Conservation (phyloP, 208 protist genomes). For the Entamoeba moshkovskii region DNA sequence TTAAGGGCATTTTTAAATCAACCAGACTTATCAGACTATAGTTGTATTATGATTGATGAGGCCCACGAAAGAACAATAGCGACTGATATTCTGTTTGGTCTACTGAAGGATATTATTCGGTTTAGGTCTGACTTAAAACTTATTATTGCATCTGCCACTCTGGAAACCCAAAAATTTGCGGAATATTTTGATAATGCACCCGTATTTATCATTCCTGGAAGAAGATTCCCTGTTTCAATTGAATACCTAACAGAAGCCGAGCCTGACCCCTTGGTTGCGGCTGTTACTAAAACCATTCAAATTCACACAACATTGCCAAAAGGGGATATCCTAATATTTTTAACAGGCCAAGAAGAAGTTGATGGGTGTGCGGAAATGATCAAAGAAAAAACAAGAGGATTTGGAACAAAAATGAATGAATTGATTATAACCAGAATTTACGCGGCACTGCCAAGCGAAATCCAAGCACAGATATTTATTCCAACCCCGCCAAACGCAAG, state of each 20-base stretch:
- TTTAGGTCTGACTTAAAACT: constrained; percentile 79
- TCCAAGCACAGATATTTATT: constrained; percentile 67
- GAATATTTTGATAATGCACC: constrained; percentile 75
- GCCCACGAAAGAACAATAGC: constrained; percentile 72
- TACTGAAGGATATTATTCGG: constrained; percentile 45
- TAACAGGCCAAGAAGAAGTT: constrained; percentile 76
- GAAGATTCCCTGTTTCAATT: constrained; percentile 79
- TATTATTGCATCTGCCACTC: constrained; percentile 95
- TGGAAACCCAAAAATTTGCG: constrained; percentile 80
- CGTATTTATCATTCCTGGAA: constrained; percentile 74
- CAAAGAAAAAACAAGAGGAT: constrained; percentile 36
- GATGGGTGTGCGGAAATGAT: constrained; percentile 56
- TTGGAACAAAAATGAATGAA: neutral
- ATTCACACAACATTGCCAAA: neutral
- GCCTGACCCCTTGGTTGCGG: constrained; percentile 15
- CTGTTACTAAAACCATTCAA: neutral
- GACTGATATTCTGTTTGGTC: constrained; percentile 62
- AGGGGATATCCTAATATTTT: constrained; percentile 71
- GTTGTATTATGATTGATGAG: constrained; percentile 34
- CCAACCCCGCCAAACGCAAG: neutral
- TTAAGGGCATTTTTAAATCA: constrained; percentile 43
- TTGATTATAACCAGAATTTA: constrained; percentile 63
- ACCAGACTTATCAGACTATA: constrained; percentile 26
- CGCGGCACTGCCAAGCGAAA: constrained; percentile 63
- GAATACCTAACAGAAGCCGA: constrained; percentile 10